Conservation (phyloP, 2,329 filamentous ascomycete genomes). For the Pezizomycotina sp. region DNA sequence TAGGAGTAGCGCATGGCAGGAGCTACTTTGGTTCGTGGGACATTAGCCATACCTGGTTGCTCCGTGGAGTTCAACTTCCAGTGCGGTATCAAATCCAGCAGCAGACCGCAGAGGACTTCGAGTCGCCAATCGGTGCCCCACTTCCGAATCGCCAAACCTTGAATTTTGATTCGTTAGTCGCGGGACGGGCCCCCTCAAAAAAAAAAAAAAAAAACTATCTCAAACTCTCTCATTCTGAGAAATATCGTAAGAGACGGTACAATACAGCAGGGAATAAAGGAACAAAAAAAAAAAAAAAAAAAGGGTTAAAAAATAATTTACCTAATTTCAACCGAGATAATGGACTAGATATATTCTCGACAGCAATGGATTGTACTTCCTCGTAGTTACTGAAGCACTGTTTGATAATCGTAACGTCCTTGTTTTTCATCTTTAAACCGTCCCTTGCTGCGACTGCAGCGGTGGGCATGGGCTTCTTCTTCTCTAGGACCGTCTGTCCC, state of each 20-base stretch:
- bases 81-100: conserved; percentile 42
- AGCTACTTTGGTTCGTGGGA: background rate
- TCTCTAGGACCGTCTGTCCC: conserved; percentile 31
- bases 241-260: too few relatives aligned
- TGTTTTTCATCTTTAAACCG: conserved; percentile 66
- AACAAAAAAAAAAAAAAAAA: background rate
- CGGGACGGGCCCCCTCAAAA: conserved; percentile 17
- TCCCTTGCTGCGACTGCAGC: conserved; percentile 52
- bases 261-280: too few relatives aligned
- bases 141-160: conserved; percentile 57
- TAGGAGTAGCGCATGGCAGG: background rate
- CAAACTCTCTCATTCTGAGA: too few relatives aligned
- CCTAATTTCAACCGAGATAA: conserved; percentile 33
- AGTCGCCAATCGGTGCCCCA: conserved; percentile 60
- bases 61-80: conserved; percentile 26
- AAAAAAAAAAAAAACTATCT: too few relatives aligned
- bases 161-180: conserved; percentile 36
- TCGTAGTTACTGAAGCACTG: conserved; percentile 45
- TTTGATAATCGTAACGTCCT: conserved; percentile 49
- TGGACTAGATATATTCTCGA: background rate
- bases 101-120: conserved; percentile 50
- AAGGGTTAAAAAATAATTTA: conserved; percentile 19
- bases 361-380: conserved; percentile 47
- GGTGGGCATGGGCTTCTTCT: conserved; percentile 36
- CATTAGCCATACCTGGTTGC: conserved; percentile 31